A percentile compares a stretch with the other conserved stretches of the same genome.
These are phyloP conservation scores for Colletotrichum tanaceti DNA, from an alignment of 2,329 filamentous ascomycete genomes.

Conservation along the genomic window DNA sequence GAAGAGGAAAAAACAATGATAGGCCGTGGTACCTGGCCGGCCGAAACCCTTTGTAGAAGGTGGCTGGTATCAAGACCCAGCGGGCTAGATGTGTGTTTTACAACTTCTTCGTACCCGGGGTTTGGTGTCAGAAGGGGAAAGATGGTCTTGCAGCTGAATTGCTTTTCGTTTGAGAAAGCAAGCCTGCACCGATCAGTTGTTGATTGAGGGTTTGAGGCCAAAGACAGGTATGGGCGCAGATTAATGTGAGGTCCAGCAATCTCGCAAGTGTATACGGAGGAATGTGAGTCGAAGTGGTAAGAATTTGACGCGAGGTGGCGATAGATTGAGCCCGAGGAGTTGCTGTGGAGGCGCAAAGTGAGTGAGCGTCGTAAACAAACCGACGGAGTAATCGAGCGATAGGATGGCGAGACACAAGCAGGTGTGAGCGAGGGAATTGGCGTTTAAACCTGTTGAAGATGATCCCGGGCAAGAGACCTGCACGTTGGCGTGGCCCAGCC, in stretches of 20 bases:
- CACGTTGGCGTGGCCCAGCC: slow-evolving; percentile 26
- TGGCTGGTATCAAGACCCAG: slow-evolving; percentile 34
- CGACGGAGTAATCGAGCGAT: slow-evolving; percentile 5
- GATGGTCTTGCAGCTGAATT: slow-evolving; percentile 9
- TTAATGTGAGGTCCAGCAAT: slow-evolving; percentile 20
- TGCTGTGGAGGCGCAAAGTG: slow-evolving; percentile 16
- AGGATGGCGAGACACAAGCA: slow-evolving; percentile 30
- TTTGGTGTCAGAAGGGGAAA: slow-evolving; percentile 15
- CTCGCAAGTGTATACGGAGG: slow-evolving; percentile 21
- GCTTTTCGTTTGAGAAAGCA: slow-evolving; percentile 12
- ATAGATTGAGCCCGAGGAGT: slow-evolving; percentile 4
- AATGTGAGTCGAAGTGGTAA: slow-evolving; percentile 36
- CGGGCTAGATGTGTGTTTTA: slow-evolving; percentile 17
- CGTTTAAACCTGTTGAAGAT: slow-evolving; percentile 41
- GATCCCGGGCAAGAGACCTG: slow-evolving; percentile 31
- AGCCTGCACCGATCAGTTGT: background rate
- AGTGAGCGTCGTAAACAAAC: slow-evolving; percentile 29
- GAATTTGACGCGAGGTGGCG: slow-evolving; percentile 3
- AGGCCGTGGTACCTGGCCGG: slow-evolving; percentile 32
- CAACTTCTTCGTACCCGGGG: slow-evolving; percentile 15
- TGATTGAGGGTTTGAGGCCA: slow-evolving; percentile 5
- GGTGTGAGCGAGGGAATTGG: slow-evolving; percentile 34
- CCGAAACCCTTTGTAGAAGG: slow-evolving; percentile 32
- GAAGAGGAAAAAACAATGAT: slow-evolving; percentile 15
- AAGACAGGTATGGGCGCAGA: slow-evolving; percentile 33